These are phyloP conservation scores for Leccinum subrobustum DNA, from an alignment of 1,284 basidiomycete genomes.

Conservation along the genomic window DNA sequence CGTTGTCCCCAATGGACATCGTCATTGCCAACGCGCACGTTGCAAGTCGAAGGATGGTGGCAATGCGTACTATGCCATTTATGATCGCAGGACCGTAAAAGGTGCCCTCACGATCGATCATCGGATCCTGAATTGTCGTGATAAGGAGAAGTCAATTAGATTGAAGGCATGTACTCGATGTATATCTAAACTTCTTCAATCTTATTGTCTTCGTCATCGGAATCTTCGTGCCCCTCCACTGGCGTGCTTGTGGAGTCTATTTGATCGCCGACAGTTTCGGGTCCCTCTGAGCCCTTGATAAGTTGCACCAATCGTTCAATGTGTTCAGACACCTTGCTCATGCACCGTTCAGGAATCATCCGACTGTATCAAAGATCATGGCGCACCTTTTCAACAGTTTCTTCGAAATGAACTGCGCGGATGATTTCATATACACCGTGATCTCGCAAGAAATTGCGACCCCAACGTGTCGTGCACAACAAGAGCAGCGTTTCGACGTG, in stretches of 20 bases:
- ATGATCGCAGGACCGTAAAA: neutral
- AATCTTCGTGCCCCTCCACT: conserved; percentile 33
- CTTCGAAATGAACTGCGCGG: conserved; percentile 76
- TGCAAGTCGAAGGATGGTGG: neutral
- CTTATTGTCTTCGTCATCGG: conserved; percentile 50
- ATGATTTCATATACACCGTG: conserved; percentile 90
- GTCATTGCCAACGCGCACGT: neutral
- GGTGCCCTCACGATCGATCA: neutral
- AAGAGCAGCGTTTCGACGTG: conserved; percentile 89
- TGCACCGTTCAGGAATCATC: conserved; percentile 6
- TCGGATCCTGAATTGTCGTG: neutral
- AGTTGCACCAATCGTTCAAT: conserved; percentile 75
- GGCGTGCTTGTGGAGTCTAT: conserved; percentile 18
- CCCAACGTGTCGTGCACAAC: conserved; percentile 86
- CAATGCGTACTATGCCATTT: neutral
- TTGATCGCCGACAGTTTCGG: conserved; percentile 42
- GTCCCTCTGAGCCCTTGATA: conserved; percentile 69
- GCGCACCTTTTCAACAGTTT: conserved; percentile 75
- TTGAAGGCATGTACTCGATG: conserved; percentile 14
- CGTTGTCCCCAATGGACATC: neutral
- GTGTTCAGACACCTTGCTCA: conserved; percentile 54
- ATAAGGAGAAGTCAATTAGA: conserved; percentile 8
- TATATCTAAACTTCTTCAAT: conserved; percentile 52
- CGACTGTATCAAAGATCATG: conserved; percentile 5
- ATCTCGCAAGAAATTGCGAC: conserved; percentile 76